Conservation (phyloP, 768 basidiomycete species). For the Daedaleopsis nitida region DNA sequence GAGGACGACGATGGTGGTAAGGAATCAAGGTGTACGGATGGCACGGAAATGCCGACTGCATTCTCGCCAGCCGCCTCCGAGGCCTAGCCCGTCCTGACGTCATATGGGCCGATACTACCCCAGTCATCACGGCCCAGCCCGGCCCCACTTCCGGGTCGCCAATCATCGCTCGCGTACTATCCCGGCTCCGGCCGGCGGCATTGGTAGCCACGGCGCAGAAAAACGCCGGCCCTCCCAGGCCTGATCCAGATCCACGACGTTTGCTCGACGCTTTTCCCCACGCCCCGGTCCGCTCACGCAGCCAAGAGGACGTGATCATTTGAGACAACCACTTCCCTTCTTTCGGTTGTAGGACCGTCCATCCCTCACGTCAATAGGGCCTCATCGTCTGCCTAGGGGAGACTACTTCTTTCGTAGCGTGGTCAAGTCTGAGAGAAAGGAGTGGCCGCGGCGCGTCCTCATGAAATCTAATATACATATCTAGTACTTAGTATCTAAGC, state of each 20-base stretch:
- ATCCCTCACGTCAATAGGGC: too few species aligned
- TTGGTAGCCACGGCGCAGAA: neutral
- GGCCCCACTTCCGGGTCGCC: slow-evolving; percentile 11
- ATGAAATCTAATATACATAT: too few species aligned
- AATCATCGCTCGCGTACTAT: neutral
- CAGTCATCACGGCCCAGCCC: neutral
- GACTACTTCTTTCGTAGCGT: too few species aligned
- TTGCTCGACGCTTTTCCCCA: too few species aligned
- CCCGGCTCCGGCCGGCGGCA: neutral
- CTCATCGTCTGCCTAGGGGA: too few species aligned
- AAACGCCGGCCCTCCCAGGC: neutral
- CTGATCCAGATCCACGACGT: neutral
- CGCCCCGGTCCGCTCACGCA: too few species aligned
- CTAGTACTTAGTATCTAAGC: too few species aligned
- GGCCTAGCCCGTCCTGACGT: slow-evolving; percentile 19
- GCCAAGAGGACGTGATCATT: too few species aligned
- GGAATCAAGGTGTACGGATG: slow-evolving; percentile 12
- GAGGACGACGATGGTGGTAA: slow-evolving; percentile 15
- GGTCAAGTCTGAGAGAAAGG: too few species aligned
- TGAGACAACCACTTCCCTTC: too few species aligned
- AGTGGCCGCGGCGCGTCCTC: too few species aligned
- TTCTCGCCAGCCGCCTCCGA: neutral
- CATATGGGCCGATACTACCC: slow-evolving; percentile 8
- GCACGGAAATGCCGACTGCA: slow-evolving; percentile 8
- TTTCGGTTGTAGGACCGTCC: too few species aligned